These are phyloP conservation scores for Ceratocystis variospora DNA, from an alignment of 2,329 filamentous ascomycete genomes.

Conservation along the genomic window DNA sequence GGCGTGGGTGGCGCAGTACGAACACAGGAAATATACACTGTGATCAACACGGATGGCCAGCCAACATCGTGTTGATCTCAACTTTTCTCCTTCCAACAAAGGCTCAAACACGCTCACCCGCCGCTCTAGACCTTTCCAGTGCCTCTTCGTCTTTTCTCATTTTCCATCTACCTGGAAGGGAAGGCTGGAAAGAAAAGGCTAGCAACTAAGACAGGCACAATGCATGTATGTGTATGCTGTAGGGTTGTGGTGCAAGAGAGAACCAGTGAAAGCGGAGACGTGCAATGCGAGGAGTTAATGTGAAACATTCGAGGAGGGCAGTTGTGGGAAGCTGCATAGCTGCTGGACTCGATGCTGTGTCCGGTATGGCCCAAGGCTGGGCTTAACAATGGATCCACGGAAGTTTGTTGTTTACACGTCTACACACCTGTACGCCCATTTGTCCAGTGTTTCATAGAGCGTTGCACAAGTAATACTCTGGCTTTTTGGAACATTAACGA, in stretches of 20 bases:
- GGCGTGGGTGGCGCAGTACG: neutral
- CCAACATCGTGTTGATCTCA: neutral
- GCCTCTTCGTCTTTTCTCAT: neutral
- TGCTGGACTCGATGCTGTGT: neutral
- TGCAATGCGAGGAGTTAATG: neutral
- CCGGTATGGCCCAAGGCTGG: neutral
- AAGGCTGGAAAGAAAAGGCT: slow-evolving; percentile 1
- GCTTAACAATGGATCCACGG: neutral
- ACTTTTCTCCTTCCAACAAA: neutral
- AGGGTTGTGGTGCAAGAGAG: neutral
- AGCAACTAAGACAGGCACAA: neutral
- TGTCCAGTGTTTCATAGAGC: neutral
- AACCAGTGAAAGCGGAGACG: neutral
- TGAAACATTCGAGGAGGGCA: slow-evolving; percentile 2
- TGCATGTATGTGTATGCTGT: neutral
- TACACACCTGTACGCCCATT: neutral
- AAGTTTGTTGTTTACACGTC: neutral
- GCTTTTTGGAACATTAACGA: neutral
- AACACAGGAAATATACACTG: neutral
- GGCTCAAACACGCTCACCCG: neutral
- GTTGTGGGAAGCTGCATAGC: neutral
- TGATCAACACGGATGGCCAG: neutral
- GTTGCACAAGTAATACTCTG: neutral
- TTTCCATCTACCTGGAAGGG: neutral
- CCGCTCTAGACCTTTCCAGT: neutral